phyloP scores from a whole-genome alignment of 2,329 filamentous ascomycete species.

The Pseudogymnoascus sp. region DNA sequence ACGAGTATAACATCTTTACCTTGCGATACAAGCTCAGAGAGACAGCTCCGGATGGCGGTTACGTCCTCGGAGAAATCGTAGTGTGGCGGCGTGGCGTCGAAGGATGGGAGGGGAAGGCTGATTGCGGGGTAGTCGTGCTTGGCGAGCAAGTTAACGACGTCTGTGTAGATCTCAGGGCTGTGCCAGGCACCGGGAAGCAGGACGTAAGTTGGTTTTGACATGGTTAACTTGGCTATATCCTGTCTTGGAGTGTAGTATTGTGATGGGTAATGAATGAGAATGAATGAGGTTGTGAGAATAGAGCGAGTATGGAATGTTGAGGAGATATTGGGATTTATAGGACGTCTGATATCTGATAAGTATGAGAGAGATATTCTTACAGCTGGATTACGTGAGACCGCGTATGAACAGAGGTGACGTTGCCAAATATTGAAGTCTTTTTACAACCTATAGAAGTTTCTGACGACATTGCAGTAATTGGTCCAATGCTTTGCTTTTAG shows the following conservation, averaged over 20 bases:
- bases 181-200: neutral
- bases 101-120: constrained; percentile 10
- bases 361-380: neutral
- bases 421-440: neutral
- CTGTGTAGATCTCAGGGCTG: neutral
- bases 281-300: neutral
- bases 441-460: neutral
- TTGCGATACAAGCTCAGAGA: neutral
- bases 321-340: neutral
- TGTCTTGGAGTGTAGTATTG: neutral
- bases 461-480: no score
- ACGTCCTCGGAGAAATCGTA: constrained; percentile 15
- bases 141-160: neutral
- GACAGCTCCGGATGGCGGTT: neutral
- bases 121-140: neutral
- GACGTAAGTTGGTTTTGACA: constrained; percentile 2
- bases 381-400: neutral
- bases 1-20: constrained; percentile 23
- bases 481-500: no score
- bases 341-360: no score
- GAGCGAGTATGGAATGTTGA: neutral
- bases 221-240: neutral
- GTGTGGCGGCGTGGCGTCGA: constrained; percentile 10
- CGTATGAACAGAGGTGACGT: neutral
- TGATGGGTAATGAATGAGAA: neutral